Evolutionary conservation across 1,284 basidiomycete species (phyloP).

Genomic region (Heterobasidion irregulare): DNA sequence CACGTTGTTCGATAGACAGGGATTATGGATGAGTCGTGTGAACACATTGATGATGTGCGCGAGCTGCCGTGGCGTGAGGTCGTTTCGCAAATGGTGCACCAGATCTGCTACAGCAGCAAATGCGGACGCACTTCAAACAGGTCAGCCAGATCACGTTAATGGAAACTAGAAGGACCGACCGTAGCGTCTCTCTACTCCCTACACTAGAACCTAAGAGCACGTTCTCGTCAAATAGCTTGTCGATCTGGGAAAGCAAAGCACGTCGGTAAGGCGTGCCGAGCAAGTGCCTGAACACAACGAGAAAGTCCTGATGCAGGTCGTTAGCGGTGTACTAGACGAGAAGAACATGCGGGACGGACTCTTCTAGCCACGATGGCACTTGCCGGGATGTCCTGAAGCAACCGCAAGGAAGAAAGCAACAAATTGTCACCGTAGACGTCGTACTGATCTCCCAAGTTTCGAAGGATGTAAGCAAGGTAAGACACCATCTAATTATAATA

Average conservation of each 20-base stretch:
- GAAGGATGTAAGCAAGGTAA: slow-evolving; percentile 87
- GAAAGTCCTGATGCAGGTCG: slow-evolving; percentile 60
- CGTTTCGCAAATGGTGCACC: slow-evolving; percentile 85
- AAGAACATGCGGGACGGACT: slow-evolving; percentile 27
- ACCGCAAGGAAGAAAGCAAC: slow-evolving; percentile 74
- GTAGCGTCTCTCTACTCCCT: slow-evolving; percentile 76
- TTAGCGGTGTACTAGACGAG: slow-evolving; percentile 1
- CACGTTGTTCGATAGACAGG: slow-evolving; percentile 73
- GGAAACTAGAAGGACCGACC: slow-evolving; percentile 31
- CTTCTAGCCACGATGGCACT: slow-evolving; percentile 80
- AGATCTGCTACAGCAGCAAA: slow-evolving; percentile 92
- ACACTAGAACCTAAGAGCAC: slow-evolving; percentile 86
- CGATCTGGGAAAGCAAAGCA: slow-evolving; percentile 79
- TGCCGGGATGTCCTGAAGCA: slow-evolving; percentile 91
- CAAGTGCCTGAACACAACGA: slow-evolving; percentile 91
- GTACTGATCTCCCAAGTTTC: slow-evolving; percentile 63
- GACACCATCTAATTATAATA: slow-evolving; percentile 68
- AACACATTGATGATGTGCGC: slow-evolving; percentile 81
- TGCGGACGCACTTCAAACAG: slow-evolving; percentile 55
- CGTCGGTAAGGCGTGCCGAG: slow-evolving; percentile 77
- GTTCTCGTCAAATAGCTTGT: slow-evolving; percentile 87
- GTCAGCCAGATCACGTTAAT: slow-evolving; percentile 6
- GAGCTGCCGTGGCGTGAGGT: slow-evolving; percentile 77
- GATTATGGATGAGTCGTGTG: slow-evolving; percentile 86
- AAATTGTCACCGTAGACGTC: slow-evolving; percentile 79